These are phyloP conservation scores for Cryphonectria naterciae DNA, from an alignment of 2,329 filamentous ascomycete species.

Conservation along the genomic window DNA sequence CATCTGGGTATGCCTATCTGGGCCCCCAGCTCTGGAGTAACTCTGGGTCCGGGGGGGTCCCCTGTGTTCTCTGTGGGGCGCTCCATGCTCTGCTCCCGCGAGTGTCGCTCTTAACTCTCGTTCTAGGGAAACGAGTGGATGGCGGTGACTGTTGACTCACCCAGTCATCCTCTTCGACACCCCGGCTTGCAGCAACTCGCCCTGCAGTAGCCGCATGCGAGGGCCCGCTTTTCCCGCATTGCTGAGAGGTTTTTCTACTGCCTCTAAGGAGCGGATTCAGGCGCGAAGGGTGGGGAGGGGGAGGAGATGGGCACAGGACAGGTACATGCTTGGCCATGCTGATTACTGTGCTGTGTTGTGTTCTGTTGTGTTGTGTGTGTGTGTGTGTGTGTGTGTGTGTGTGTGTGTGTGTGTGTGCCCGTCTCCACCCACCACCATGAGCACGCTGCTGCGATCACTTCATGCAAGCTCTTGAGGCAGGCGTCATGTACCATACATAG, in stretches of 20 bases:
- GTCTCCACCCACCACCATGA: not conserved
- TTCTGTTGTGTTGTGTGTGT: not conserved
- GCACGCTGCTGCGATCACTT: not conserved
- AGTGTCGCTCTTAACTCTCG: constrained; percentile 30
- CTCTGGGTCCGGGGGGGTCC: constrained; percentile 22
- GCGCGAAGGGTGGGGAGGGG: not conserved
- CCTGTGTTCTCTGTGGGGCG: constrained; percentile 6
- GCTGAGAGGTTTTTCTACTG: constrained; percentile 18
- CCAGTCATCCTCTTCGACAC: not conserved
- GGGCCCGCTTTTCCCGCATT: constrained; percentile 25
- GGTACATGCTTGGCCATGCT: constrained; percentile 3
- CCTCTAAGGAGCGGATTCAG: not conserved
- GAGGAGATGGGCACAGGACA: not conserved
- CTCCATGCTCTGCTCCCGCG: constrained; percentile 13
- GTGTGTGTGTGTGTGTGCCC: not conserved
- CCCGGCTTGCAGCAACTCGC: constrained; percentile 26
- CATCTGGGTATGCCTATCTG: constrained; percentile 16
- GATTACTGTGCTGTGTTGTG: not conserved
- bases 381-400: not conserved
- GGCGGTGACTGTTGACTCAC: constrained; percentile 31
- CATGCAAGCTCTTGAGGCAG: constrained; percentile 3
- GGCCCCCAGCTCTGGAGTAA: constrained; percentile 17
- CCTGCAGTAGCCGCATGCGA: constrained; percentile 30
- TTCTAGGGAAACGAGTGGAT: constrained; percentile 31
- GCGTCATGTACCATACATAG: not conserved